These are phyloP conservation scores for Cyclanthera cordifolia DNA, from an alignment of 306 rosid species.

Conservation along the genomic window DNA sequence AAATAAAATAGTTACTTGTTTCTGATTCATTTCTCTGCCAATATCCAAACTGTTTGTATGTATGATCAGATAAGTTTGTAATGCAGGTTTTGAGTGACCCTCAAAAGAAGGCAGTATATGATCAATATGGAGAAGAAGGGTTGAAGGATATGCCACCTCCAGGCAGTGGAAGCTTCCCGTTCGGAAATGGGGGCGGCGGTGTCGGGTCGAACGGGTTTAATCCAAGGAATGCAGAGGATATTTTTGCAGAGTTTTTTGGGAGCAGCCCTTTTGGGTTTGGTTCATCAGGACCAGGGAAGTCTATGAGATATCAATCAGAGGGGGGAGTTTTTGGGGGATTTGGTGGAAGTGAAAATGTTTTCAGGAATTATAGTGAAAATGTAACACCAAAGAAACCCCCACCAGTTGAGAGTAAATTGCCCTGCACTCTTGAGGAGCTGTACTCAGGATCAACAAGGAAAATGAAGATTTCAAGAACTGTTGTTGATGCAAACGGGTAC, in stretches of 20 bases:
- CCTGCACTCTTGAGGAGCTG: conserved; percentile 74
- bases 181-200: conserved; percentile 24
- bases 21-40: neutral
- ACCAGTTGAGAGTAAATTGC: conserved; percentile 71
- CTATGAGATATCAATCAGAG: conserved; percentile 58
- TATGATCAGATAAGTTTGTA: no score
- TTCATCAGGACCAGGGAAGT: conserved; percentile 60
- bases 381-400: conserved; percentile 58
- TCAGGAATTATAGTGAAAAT: conserved; percentile 40
- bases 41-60: neutral
- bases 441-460: conserved; percentile 85
- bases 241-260: conserved; percentile 92
- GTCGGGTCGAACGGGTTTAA: conserved; percentile 50
- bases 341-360: conserved; percentile 36
- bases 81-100: conserved; percentile 84
- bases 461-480: conserved; percentile 89
- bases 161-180: conserved; percentile 34
- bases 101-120: conserved; percentile 57
- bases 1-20: neutral
- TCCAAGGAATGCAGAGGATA: conserved; percentile 88
- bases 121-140: conserved; percentile 89
- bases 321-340: conserved; percentile 54
- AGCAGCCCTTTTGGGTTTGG: conserved; percentile 84
- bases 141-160: conserved; percentile 73
- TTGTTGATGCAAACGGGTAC: conserved; percentile 49